Base-by-base conservation (phyloP, 2,329 filamentous ascomycete genomes). In the Curvularia verruculosa region DNA sequence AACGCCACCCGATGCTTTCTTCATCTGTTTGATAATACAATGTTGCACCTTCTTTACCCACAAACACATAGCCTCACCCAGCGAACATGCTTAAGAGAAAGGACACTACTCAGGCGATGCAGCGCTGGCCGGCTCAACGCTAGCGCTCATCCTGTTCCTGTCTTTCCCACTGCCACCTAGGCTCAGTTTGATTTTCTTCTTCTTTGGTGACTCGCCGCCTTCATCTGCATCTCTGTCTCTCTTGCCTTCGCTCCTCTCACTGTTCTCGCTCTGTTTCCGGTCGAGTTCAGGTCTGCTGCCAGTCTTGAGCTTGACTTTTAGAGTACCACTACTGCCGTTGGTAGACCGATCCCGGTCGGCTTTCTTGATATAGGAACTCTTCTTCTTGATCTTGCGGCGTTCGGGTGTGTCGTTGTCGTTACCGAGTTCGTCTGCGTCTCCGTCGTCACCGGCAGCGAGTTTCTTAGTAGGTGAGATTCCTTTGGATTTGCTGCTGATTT, bases 331-430 rank as follows among this genome's bases (percentile, higher is more conserved):
- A 3, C 19, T 47, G 24, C 60, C 53, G 3, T 54, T 46, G 24
- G 61, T 66, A n/a, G 61, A 37, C 47, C 63, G 72, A 24, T 75
- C 74, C 13, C 75, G 70, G 44, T 77, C 75, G 4, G 74, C 75
- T 47, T 77, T 77, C 60, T 77, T 77, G 37, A 77, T 58, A 52
- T 77, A 77, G 3, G 72, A 73, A 49, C 70, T 73, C 63, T 82
- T 82, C 70, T 83, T 83, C 73, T 82, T 83, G 63, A 82, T 81
- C 49, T 80, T 80, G 45, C 77, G 73, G 52, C 66, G 67, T 41
- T 79, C 75, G 19, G 77, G 74, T 3, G 77, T 79, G 10, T 77
- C 75, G 21, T 81, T 79, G 5, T 81, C 79, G 41, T 77, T 61
- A n/a, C 66, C 72, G 4, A 70, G 67, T 40, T 75, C 73, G 41